Evolutionary conservation across 805 yeast genomes (phyloP).

Genomic region (Metschnikowia noctiluminum): DNA sequence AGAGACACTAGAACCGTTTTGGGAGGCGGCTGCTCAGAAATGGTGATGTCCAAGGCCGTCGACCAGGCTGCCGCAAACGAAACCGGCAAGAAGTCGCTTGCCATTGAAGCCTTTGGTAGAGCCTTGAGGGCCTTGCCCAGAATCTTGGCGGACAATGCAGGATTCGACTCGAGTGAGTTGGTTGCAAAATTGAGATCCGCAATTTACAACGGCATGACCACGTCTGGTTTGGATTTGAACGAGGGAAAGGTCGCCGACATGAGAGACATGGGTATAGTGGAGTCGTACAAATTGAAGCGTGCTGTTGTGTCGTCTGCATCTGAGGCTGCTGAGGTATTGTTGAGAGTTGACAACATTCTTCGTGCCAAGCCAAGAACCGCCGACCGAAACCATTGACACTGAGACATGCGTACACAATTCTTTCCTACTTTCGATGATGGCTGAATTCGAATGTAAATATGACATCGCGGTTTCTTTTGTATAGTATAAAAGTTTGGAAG

Average conservation of each 20-base stretch:
- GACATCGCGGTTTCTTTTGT: conserved; percentile 1
- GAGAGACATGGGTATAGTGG: conserved; percentile 91
- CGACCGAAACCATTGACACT: conserved; percentile 56
- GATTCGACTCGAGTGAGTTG: conserved; percentile 88
- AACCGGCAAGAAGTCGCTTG: conserved; percentile 89
- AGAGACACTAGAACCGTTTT: conserved; percentile 85
- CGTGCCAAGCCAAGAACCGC: conserved; percentile 98
- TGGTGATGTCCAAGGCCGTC: conserved; percentile 95
- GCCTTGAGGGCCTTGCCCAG: conserved; percentile 95
- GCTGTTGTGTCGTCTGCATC: conserved; percentile 94
- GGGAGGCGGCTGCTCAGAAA: conserved; percentile 89
- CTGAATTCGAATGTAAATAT: too few species aligned
- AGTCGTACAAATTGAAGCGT: conserved; percentile 83
- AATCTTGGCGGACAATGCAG: conserved; percentile 95
- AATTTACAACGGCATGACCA: conserved; percentile 85
- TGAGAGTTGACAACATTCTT: conserved; percentile 94
- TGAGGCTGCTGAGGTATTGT: conserved; percentile 96
- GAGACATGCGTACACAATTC: too few species aligned
- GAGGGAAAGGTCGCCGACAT: conserved; percentile 86
- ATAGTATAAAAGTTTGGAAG: conserved; percentile 2
- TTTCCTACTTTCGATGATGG: too few species aligned
- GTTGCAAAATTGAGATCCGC: conserved; percentile 88
- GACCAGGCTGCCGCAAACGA: conserved; percentile 89
- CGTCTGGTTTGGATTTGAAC: conserved; percentile 87
- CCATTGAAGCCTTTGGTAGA: conserved; percentile 90